Conservation (phyloP, 345 rosid species). For the Gossypium sturtianum region DNA sequence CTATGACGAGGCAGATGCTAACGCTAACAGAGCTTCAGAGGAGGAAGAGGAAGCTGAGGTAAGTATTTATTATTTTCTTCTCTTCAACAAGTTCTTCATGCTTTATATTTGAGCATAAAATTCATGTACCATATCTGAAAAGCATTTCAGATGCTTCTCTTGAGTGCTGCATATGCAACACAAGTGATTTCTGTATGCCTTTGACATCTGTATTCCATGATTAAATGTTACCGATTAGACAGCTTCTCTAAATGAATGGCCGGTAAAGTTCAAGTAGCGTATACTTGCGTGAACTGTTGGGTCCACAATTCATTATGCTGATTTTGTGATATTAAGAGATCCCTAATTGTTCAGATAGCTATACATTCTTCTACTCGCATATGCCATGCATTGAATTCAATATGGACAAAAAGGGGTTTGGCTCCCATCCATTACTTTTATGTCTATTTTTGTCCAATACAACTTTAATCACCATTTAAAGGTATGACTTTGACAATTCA, state of each 20-base stretch:
- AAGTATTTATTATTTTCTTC: not conserved
- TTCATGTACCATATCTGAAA: not conserved
- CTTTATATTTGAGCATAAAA: not conserved
- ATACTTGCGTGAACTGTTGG: not conserved
- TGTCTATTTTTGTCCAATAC: too few species aligned
- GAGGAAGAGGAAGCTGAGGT: constrained; percentile 68
- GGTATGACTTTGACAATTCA: too few species aligned
- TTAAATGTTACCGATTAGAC: not conserved
- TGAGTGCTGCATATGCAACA: not conserved
- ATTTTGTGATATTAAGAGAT: not conserved
- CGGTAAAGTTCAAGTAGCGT: not conserved
- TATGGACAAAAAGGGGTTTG: not conserved
- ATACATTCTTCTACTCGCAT: not conserved
- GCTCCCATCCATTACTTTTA: too few species aligned
- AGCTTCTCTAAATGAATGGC: not conserved
- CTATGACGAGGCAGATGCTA: constrained; percentile 44
- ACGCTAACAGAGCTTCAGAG: constrained; percentile 46
- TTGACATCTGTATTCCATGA: not conserved
- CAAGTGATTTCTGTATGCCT: not conserved
- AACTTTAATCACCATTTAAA: too few species aligned
- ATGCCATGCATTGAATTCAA: not conserved
- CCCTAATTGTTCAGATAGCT: not conserved
- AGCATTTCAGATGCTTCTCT: not conserved
- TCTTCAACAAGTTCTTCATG: constrained; percentile 1
- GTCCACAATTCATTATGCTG: not conserved